phyloP scores from a whole-genome alignment of 2,329 filamentous ascomycete genomes.

The Pleurostoma richardsiae region DNA sequence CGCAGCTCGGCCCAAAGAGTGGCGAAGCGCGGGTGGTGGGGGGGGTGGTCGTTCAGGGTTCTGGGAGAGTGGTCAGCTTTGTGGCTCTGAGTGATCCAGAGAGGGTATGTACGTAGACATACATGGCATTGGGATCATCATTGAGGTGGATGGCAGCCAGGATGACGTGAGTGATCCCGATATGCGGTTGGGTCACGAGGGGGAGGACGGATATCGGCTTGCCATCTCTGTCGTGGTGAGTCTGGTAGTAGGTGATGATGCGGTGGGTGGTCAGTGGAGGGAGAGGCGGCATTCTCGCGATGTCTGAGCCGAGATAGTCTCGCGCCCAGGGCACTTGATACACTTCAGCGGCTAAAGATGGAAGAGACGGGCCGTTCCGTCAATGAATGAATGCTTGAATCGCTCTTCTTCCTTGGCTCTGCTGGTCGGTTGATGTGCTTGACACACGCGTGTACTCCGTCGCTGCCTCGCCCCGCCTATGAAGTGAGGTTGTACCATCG shows the following conservation, averaged over 20 bases:
- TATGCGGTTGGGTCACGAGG: conserved; percentile 28
- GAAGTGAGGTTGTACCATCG: too few relatives aligned
- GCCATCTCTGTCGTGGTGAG: conserved; percentile 31
- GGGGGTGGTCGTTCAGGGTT: conserved; percentile 71
- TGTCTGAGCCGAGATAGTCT: too few relatives aligned
- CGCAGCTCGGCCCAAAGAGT: conserved; percentile 68
- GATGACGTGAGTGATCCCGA: conserved; percentile 64
- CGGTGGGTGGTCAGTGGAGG: conserved; percentile 18
- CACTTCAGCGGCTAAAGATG: too few relatives aligned
- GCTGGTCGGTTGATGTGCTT: too few relatives aligned
- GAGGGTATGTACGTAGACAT: too few relatives aligned
- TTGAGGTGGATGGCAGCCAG: conserved; percentile 78
- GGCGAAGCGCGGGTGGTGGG: conserved; percentile 55
- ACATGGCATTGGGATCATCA: conserved; percentile 52
- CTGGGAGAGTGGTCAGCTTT: conserved; percentile 61
- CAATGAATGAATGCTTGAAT: too few relatives aligned
- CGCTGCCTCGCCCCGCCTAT: too few relatives aligned
- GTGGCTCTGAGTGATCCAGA: conserved; percentile 26
- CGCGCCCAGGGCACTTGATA: too few relatives aligned
- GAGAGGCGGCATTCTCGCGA: conserved; percentile 19
- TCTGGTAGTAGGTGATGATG: conserved; percentile 34
- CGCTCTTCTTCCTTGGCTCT: too few relatives aligned
- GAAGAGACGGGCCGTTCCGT: too few relatives aligned
- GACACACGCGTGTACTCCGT: too few relatives aligned
- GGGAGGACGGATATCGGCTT: conserved; percentile 33